phyloP scores from a whole-genome alignment of 768 basidiomycete genomes.

The Suillus weaverae region DNA sequence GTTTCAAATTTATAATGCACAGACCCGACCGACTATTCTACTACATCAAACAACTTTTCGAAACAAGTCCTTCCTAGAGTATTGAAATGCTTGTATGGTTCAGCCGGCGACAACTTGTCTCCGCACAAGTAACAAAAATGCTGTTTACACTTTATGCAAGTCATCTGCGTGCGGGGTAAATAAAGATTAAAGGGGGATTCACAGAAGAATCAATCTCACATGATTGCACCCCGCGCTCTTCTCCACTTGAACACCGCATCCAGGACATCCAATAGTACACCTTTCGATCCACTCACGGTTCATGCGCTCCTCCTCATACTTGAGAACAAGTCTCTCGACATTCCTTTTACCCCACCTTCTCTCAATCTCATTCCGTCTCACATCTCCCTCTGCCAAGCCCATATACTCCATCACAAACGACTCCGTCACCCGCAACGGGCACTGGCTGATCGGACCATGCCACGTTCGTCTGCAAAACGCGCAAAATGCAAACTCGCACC shows the following conservation, averaged over 20 bases:
- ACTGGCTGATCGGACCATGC: slow-evolving; percentile 80
- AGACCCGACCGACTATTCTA: not conserved
- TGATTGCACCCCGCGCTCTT: slow-evolving; percentile 87
- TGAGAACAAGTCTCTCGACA: slow-evolving; percentile 57
- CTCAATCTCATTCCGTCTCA: slow-evolving; percentile 54
- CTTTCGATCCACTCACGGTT: slow-evolving; percentile 72
- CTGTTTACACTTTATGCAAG: slow-evolving; percentile 66
- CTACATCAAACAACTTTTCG: slow-evolving; percentile 61
- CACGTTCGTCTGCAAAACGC: slow-evolving; percentile 80
- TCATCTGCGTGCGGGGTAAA: slow-evolving; percentile 55
- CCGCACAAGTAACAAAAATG: slow-evolving; percentile 89
- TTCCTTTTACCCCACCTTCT: slow-evolving; percentile 61
- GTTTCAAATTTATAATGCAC: slow-evolving; percentile 1
- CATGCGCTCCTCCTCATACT: slow-evolving; percentile 71
- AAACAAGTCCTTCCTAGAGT: slow-evolving; percentile 53
- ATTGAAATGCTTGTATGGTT: slow-evolving; percentile 75
- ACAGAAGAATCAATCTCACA: slow-evolving; percentile 39
- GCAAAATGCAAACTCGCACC: slow-evolving; percentile 80
- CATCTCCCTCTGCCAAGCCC: slow-evolving; percentile 51
- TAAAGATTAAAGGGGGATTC: not conserved
- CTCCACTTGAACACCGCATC: slow-evolving; percentile 71
- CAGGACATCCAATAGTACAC: slow-evolving; percentile 71
- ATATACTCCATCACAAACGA: slow-evolving; percentile 68
- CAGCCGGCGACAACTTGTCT: slow-evolving; percentile 39
- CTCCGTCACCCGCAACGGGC: slow-evolving; percentile 68